Evolutionary conservation across 2,329 filamentous ascomycete genomes (phyloP).

Genomic region (Conoideocrella luteorostrata): DNA sequence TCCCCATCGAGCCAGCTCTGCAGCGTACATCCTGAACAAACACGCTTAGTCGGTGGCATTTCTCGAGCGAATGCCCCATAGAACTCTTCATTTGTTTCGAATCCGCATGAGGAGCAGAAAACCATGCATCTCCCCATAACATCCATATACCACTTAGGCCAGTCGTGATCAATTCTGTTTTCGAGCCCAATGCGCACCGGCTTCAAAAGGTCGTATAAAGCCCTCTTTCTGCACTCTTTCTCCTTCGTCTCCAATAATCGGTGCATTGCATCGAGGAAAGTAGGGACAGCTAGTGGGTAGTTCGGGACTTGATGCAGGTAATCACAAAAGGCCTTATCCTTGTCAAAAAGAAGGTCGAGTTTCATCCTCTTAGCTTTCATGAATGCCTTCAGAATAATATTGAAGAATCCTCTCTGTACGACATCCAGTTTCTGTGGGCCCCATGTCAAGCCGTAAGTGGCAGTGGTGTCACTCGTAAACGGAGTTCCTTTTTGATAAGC

Average conservation of each 20-base stretch:
- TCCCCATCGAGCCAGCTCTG: constrained; percentile 24
- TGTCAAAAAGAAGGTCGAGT: constrained; percentile 23
- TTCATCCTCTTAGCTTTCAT: constrained; percentile 25
- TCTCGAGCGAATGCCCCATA: constrained; percentile 12
- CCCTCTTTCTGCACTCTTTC: constrained; percentile 11
- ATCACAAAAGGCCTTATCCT: constrained; percentile 21
- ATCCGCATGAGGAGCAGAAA: constrained; percentile 30
- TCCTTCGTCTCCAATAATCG: constrained; percentile 14
- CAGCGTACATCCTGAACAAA: constrained; percentile 25
- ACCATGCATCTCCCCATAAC: constrained; percentile 18
- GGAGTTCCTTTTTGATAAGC: constrained; percentile 23
- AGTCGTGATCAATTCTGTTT: constrained; percentile 12
- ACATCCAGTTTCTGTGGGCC: constrained; percentile 15
- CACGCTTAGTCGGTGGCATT: constrained; percentile 10
- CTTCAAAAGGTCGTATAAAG: constrained; percentile 27
- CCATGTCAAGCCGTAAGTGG: constrained; percentile 26
- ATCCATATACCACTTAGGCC: constrained; percentile 16
- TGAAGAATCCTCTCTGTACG: constrained; percentile 26
- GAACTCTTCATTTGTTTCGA: constrained; percentile 25
- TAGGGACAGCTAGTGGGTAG: constrained; percentile 19
- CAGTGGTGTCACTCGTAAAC: constrained; percentile 5
- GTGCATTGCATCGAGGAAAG: constrained; percentile 27
- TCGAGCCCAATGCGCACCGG: constrained; percentile 23
- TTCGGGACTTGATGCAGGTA: constrained; percentile 25
- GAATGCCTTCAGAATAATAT: constrained; percentile 26